Conservation (phyloP, 2,329 filamentous ascomycete genomes). For the Trichoderma citrinoviride region DNA sequence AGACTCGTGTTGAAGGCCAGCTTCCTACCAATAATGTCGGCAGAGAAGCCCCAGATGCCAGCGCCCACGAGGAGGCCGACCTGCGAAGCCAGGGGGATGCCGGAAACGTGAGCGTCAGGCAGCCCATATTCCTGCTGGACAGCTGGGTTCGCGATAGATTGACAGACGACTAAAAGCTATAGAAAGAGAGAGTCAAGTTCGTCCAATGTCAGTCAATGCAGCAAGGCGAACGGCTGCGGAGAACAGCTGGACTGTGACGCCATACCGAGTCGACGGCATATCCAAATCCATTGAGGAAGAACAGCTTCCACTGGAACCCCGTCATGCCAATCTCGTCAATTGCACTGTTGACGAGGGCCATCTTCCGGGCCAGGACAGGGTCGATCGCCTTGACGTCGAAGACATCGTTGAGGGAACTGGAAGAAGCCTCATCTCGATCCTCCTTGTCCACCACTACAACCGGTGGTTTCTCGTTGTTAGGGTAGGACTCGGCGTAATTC, state of each 20-base stretch:
- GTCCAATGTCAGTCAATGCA: background rate
- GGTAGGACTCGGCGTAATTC: background rate
- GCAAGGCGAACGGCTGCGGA: too few species aligned
- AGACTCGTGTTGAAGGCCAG: constrained; percentile 22
- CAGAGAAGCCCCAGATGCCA: constrained; percentile 22
- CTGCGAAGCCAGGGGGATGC: constrained; percentile 20
- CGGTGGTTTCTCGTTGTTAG: background rate
- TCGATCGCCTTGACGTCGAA: constrained; percentile 21
- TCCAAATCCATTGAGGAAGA: constrained; percentile 19
- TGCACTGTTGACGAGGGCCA: constrained; percentile 21
- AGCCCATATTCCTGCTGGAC: constrained; percentile 21
- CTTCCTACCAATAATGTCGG: constrained; percentile 23
- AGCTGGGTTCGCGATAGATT: constrained; percentile 18
- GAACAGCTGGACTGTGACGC: too few species aligned
- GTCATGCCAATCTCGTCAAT: constrained; percentile 23
- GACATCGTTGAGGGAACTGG: constrained; percentile 10
- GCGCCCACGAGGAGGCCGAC: constrained; percentile 22
- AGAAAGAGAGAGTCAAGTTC: background rate
- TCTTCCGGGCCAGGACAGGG: constrained; percentile 20
- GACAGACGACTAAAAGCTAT: constrained; percentile 19
- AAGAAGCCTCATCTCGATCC: constrained; percentile 2
- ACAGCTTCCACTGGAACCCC: constrained; percentile 21
- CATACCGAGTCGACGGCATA: constrained; percentile 20
- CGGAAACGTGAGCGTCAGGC: constrained; percentile 16
- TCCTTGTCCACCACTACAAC: background rate